These are phyloP conservation scores for Arabis hirsuta DNA, from an alignment of 345 rosid genomes.

Conservation along the genomic window DNA sequence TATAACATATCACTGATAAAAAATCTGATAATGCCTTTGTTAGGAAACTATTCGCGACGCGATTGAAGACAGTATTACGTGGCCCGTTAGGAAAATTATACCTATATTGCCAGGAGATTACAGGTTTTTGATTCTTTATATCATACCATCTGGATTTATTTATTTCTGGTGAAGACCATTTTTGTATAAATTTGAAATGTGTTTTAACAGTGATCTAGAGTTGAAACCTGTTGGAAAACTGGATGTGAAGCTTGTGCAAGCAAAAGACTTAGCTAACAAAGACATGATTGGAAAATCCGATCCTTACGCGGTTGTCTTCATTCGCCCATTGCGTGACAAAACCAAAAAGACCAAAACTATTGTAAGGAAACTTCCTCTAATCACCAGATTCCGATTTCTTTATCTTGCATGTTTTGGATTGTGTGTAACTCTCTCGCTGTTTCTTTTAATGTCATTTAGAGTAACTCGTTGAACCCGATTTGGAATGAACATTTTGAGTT, in stretches of 20 bases:
- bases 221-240: slow-evolving; percentile 85
- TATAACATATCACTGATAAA: neutral
- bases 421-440: neutral
- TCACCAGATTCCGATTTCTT: neutral
- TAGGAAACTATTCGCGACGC: slow-evolving; percentile 88
- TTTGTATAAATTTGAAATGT: neutral
- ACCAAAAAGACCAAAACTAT: slow-evolving; percentile 78
- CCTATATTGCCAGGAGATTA: slow-evolving; percentile 91
- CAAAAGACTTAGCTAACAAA: slow-evolving; percentile 79
- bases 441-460: slow-evolving; percentile 47
- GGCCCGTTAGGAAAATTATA: slow-evolving; percentile 89
- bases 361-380: slow-evolving; percentile 47
- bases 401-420: slow-evolving; percentile 17
- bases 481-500: slow-evolving; percentile 97
- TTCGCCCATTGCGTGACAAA: slow-evolving; percentile 78
- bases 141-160: slow-evolving; percentile 7
- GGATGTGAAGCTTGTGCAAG: slow-evolving; percentile 94
- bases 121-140: slow-evolving; percentile 51
- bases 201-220: slow-evolving; percentile 65
- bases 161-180: neutral
- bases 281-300: slow-evolving; percentile 93
- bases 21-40: neutral
- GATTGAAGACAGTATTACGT: slow-evolving; percentile 83
- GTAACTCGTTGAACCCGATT: slow-evolving; percentile 77
- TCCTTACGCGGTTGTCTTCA: slow-evolving; percentile 73